Evolutionary conservation across 805 yeast species (phyloP), one percentile per base, ranked within the genome.

Genomic region (Kodamaea hsintzibuensis): DNA sequence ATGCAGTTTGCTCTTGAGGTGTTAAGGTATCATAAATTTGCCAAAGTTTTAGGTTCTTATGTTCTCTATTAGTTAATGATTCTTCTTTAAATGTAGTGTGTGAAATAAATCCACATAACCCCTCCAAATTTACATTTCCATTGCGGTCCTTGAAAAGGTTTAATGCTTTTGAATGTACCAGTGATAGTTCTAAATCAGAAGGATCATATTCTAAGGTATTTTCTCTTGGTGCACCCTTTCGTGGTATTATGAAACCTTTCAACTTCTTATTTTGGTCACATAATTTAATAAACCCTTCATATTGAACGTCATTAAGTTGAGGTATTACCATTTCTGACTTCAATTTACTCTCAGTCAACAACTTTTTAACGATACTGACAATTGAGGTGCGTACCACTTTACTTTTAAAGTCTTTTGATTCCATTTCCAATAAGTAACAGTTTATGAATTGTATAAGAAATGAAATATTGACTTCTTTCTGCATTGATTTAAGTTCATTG

Each of bases 1-100:
- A 74, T 9, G 47, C 37, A 4, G 33, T 8, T 47, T 64, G 61
- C 4, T 60, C 3, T 47, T 50, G 1, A 53, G 27, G 8, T 16
- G 25, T 2, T 16, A 40, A 19, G 57, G 25, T 1, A 63, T 69
- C 72, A 47, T 63, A 68, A 14, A 62, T 57, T 16, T 63, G 60
- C 52, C 58, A 62, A 19, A 64, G 39, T n/a, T 40, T 33, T n/a
- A 16, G 16, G 10, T 9, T 39, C 12, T 7, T 16, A 4, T 7
- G 6, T 14, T 7, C 17, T 38, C 25, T n/a, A 4, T 7, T 10
- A 3, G n/a, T n/a, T n/a, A n/a, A 13, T 47, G 25, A 4, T 6
- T 4, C 6, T 4, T 22, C 25, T 22, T 22, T 19, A 44, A 42
- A 50, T 19, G 35, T 19, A 6, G 43, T 50, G 27, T 37, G 35